Percentiles rank a stretch among this genome's conserved stretches.
phyloP scores from a whole-genome alignment of 2,329 filamentous ascomycete genomes.

The Fusarium beomiforme region DNA sequence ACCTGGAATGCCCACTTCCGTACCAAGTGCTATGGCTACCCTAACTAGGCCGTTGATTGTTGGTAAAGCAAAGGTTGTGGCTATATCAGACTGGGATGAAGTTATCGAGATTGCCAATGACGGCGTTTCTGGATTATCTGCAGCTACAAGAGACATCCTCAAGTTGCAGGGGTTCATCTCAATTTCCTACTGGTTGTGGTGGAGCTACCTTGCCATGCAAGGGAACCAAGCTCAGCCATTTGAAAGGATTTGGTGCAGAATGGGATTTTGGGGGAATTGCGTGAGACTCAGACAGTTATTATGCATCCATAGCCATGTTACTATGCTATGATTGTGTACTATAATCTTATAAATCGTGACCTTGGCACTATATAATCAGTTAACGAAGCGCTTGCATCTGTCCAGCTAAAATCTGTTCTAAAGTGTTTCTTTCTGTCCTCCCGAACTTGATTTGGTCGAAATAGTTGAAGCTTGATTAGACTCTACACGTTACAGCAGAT shows the following conservation, averaged over 20 bases:
- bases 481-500: too few relatives aligned
- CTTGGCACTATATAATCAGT: too few relatives aligned
- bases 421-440: background rate
- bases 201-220: background rate
- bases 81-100: background rate
- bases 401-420: too few relatives aligned
- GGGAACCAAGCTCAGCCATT: background rate
- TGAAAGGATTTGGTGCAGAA: too few relatives aligned
- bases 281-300: background rate
- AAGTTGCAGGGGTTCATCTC: background rate
- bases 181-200: background rate
- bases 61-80: too few relatives aligned
- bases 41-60: too few relatives aligned
- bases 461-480: too few relatives aligned
- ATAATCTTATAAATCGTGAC: rapidly evolving
- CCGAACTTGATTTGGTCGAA: too few relatives aligned
- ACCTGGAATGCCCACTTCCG: background rate
- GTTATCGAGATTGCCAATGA: background rate
- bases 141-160: background rate
- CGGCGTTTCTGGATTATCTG: background rate
- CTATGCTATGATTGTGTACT: background rate
- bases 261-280: too few relatives aligned
- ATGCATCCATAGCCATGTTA: background rate
- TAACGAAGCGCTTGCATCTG: too few relatives aligned
- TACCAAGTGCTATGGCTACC: background rate